Evolutionary conservation across 495 filamentous ascomycete genomes (phyloP), one percentile per base, ranked within the genome.

Genomic region (Letharia lupina): DNA sequence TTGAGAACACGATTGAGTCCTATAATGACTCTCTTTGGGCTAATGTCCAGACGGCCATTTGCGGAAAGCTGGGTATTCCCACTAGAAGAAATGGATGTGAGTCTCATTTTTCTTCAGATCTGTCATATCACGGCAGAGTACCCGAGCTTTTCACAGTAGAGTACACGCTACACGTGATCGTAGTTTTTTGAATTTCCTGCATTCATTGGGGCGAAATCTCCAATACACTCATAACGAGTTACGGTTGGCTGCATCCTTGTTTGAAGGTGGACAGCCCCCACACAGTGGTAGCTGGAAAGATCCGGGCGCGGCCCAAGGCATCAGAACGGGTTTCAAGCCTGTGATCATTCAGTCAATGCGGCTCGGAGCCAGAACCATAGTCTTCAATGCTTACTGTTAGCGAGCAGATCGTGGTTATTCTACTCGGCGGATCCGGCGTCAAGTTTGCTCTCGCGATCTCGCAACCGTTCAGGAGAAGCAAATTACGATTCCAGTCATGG

Each of bases 401-500:
- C 54, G 4, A 6, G 39, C 54, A 57, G 54, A 57, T 57, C 54
- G 31, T 16, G 31, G 52, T 23, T 72, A 74, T 64, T 68, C 70
- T 31, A 74, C 72, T 23, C 70, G 73, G 13, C 65, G 66, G 10
- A 69, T 74, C 18, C 73, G 72, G 20, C 68, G 68, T n/a, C 16
- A 68, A 42, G 65, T 75, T 5, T 60, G 57, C 47, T 68, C 67
- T 48, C 48, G 28, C 18, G 65, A 74, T 56, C 42, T 76, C 20
- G 40, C 61, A 33, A 59, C 64, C 10, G 66, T 73, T 4, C 59
- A 67, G 50, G 58, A 62, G 37, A 74, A 73, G 63, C 74, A 74
- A 54, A 67, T 76, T 12, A 76, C 74, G 4, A 70, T 73, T 31
- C 74, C 74, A 44, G 47, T 76, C 6, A 54, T 68, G 28, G 66